Evolutionary conservation across 129 eudicot genomes (phyloP).

Genomic region (Chrysanthemum seticuspe): DNA sequence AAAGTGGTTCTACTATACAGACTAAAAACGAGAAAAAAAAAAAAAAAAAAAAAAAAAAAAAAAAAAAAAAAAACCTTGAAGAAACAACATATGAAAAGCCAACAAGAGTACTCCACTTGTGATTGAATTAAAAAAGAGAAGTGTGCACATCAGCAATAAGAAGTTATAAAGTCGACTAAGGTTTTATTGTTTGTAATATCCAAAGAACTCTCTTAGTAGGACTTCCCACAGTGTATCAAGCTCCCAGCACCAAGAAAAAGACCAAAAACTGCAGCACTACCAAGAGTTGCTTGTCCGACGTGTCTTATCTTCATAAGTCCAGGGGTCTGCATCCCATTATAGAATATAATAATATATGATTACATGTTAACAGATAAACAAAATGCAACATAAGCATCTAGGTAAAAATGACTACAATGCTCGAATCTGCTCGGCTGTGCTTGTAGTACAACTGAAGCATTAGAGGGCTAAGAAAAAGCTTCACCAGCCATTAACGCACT

Average conservation of each 20-base stretch:
- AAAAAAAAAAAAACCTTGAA: no score
- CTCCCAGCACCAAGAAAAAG: constrained; percentile 65
- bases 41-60: no score
- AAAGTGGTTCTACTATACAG: background rate
- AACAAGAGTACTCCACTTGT: background rate
- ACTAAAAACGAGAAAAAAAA: background rate
- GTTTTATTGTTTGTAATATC: constrained; percentile 24
- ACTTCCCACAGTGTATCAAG: constrained; percentile 64
- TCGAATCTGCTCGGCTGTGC: no score
- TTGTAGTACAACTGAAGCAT: no score
- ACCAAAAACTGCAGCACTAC: constrained; percentile 64
- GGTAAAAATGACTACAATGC: no score
- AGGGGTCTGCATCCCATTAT: constrained; percentile 41
- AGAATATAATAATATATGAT: background rate
- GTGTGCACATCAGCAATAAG: constrained; percentile 6
- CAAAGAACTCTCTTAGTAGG: constrained; percentile 24
- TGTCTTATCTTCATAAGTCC: constrained; percentile 48
- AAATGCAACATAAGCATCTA: background rate
- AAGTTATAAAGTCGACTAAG: constrained; percentile 16
- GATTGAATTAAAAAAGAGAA: constrained; percentile 7
- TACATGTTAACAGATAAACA: background rate
- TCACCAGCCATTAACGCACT: no score
- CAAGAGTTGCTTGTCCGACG: constrained; percentile 55
- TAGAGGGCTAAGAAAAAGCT: no score
- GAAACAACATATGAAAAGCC: background rate